Evolutionary conservation across 257 asterid genomes (phyloP).

Genomic region (Nicotiana tomentosiformis): DNA sequence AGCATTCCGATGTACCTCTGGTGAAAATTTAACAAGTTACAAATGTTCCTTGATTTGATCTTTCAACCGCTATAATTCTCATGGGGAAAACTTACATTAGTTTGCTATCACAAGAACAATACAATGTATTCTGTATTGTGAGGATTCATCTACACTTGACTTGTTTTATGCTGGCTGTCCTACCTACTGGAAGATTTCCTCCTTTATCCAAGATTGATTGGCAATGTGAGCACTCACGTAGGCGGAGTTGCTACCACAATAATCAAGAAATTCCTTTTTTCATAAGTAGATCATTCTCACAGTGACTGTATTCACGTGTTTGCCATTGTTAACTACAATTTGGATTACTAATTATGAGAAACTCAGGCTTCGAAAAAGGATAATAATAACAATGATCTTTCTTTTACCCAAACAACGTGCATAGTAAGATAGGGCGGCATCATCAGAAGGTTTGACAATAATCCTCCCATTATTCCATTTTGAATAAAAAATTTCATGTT

Average conservation of each 20-base stretch:
- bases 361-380: not conserved
- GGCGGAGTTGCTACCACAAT: not conserved
- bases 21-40: too few species aligned
- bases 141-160: not conserved
- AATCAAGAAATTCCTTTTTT: not conserved
- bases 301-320: not conserved
- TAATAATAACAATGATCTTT: not conserved
- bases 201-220: not conserved
- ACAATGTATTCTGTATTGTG: not conserved
- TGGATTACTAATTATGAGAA: not conserved
- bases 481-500: not conserved
- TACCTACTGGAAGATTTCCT: not conserved
- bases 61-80: too few species aligned
- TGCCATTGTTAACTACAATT: not conserved
- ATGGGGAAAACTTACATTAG: too few species aligned
- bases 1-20: too few species aligned
- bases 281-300: not conserved
- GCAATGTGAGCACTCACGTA: not conserved
- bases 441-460: not conserved
- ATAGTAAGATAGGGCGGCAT: not conserved
- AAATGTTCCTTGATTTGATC: too few species aligned
- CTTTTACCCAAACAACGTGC: not conserved
- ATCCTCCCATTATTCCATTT: not conserved
- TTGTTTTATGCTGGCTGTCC: not conserved
- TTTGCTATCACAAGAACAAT: too few species aligned